Conservation (phyloP, 306 rosid species). For the Cicer pinnatifidum region DNA sequence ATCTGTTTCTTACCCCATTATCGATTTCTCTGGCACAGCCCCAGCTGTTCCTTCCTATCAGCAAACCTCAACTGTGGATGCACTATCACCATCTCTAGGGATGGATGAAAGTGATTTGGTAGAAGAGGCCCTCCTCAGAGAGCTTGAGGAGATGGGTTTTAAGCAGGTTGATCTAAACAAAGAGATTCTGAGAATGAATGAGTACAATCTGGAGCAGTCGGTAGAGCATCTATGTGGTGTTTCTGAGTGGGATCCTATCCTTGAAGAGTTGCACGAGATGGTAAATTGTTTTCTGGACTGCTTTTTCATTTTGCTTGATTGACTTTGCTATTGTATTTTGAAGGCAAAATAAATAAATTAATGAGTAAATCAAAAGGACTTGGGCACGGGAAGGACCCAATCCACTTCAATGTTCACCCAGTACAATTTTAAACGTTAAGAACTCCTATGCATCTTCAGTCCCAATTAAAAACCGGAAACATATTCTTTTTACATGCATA, state of each 20-base stretch:
- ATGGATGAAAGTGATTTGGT: slow-evolving; percentile 40
- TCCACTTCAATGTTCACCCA: background rate
- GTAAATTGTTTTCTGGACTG: slow-evolving; percentile 46
- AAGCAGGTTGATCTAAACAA: slow-evolving; percentile 74
- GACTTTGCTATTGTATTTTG: background rate
- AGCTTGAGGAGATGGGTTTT: slow-evolving; percentile 87
- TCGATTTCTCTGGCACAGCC: slow-evolving; percentile 48
- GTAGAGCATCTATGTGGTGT: slow-evolving; percentile 81
- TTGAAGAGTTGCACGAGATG: slow-evolving; percentile 82
- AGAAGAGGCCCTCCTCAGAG: slow-evolving; percentile 76
- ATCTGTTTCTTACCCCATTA: slow-evolving; percentile 53
- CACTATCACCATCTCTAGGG: slow-evolving; percentile 45
- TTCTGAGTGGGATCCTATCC: slow-evolving; percentile 85
- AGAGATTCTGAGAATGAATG: slow-evolving; percentile 72
- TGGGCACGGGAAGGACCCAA: background rate
- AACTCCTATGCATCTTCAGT: background rate
- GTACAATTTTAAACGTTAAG: background rate
- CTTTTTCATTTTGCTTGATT: background rate
- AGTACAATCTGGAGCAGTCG: slow-evolving; percentile 72
- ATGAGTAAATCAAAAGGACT: background rate
- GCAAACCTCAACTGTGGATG: slow-evolving; percentile 37
- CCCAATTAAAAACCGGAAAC: background rate
- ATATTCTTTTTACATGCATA: too few species aligned
- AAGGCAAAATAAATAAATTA: background rate
- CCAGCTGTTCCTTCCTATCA: slow-evolving; percentile 36